A percentile compares a stretch with the other conserved stretches of the same genome.
phyloP scores from a whole-genome alignment of 352 stramenopile genomes.

The Lagenidium giganteum region DNA sequence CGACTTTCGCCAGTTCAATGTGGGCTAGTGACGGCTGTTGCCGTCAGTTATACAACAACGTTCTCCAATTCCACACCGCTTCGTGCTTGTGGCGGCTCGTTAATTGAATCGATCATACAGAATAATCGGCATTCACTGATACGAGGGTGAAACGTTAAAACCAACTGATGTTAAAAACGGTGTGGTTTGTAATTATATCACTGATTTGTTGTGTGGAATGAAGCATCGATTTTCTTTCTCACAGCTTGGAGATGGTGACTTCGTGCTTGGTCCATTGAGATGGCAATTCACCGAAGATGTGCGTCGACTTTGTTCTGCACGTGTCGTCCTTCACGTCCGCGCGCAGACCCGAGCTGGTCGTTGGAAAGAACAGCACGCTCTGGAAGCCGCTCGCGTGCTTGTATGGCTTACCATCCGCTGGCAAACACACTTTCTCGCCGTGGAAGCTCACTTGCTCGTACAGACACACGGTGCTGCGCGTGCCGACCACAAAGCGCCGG shows the following conservation, averaged over 20 bases:
- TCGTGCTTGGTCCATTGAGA: conserved; percentile 8
- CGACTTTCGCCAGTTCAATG: no score
- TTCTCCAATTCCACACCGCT: no score
- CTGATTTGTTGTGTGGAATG: no score
- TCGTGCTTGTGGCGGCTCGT: no score
- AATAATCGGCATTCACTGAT: no score
- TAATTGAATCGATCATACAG: no score
- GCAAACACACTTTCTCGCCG: conserved; percentile 17
- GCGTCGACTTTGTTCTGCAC: conserved; percentile 7
- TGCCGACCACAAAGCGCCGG: conserved; percentile 11
- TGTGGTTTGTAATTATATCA: no score
- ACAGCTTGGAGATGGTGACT: conserved; percentile 6
- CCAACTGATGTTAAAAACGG: no score
- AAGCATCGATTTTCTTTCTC: no score
- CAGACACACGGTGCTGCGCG: conserved; percentile 12
- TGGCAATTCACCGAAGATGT: conserved; percentile 7
- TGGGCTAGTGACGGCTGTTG: no score
- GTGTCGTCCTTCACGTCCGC: conserved; percentile 9
- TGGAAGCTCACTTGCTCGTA: conserved; percentile 16
- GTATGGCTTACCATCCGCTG: conserved; percentile 6
- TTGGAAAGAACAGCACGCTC: conserved; percentile 18
- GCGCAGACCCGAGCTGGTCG: conserved; percentile 6
- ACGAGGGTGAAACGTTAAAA: no score
- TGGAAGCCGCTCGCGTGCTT: conserved; percentile 12
- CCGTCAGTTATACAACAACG: no score